A percentile compares a stretch with the other conserved stretches of the same genome.
Evolutionary conservation across 768 basidiomycete genomes (phyloP).

Genomic region (Chalciporus piperatus): DNA sequence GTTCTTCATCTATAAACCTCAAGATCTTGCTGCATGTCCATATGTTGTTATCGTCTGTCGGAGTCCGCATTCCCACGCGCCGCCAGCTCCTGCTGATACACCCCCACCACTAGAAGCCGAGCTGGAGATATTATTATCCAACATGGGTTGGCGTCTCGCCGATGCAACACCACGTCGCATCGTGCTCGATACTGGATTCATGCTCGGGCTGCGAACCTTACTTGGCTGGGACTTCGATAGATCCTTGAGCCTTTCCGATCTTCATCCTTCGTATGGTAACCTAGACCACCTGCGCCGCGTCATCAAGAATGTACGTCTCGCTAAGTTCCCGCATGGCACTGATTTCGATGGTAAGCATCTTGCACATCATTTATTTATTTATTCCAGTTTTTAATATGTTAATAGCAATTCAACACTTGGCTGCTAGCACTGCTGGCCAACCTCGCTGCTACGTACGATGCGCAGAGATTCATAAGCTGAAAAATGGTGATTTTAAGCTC

Average conservation of each 20-base stretch:
- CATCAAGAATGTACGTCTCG: background rate
- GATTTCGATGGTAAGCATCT: background rate
- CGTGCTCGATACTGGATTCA: conserved; percentile 5
- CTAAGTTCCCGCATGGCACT: background rate
- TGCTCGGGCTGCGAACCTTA: background rate
- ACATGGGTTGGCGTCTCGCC: background rate
- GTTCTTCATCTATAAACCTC: conserved; percentile 2
- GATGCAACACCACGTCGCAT: background rate
- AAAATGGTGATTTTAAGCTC: background rate
- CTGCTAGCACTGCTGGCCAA: too few relatives aligned
- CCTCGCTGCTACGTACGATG: background rate
- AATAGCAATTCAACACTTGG: background rate
- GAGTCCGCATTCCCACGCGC: conserved; percentile 4
- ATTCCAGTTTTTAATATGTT: background rate
- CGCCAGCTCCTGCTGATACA: background rate
- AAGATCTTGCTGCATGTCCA: conserved; percentile 5
- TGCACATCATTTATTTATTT: background rate
- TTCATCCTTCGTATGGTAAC: conserved; percentile 4
- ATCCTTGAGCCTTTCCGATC: background rate
- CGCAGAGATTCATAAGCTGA: background rate
- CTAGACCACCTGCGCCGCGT: background rate
- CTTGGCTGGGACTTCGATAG: background rate
- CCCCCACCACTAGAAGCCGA: background rate
- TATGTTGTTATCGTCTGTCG: conserved; percentile 7
- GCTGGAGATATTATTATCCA: background rate